phyloP scores from a whole-genome alignment of 306 rosid genomes.

The Casuarina equisetifolia region DNA sequence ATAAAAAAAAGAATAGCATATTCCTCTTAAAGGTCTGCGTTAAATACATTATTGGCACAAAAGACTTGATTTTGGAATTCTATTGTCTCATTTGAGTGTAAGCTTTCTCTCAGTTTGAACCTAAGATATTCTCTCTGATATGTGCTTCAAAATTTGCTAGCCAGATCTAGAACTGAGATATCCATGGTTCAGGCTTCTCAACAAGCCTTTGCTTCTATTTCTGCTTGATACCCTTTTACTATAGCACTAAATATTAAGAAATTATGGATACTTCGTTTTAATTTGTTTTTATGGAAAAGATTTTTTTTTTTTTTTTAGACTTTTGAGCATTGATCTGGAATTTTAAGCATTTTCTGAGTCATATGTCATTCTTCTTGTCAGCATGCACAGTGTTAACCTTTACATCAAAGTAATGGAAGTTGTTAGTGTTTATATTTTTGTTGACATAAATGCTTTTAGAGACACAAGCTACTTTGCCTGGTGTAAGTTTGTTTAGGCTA shows the following conservation, averaged over 20 bases:
- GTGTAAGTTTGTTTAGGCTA: not conserved
- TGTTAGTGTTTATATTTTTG: not conserved
- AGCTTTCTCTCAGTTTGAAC: not conserved
- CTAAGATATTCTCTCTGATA: not conserved
- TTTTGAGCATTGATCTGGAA: not conserved
- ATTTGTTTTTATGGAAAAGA: not conserved
- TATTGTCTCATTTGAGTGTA: not conserved
- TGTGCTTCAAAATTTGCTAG: not conserved
- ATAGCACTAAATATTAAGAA: not conserved
- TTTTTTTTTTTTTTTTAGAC: not conserved
- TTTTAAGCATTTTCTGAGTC: not conserved
- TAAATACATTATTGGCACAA: not conserved
- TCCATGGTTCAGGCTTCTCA: not conserved
- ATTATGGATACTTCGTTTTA: not conserved
- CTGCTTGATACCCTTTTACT: not conserved
- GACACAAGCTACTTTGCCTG: slow-evolving; percentile 1
- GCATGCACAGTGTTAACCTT: not conserved
- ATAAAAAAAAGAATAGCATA: not conserved
- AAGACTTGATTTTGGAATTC: not conserved
- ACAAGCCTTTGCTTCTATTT: not conserved
- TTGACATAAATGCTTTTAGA: not conserved
- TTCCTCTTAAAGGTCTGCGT: not conserved
- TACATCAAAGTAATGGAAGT: not conserved
- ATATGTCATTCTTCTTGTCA: not conserved
- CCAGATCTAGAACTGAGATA: not conserved